phyloP scores from a whole-genome alignment of 2,329 filamentous ascomycete genomes.

The Chaetomiaceae sp. region DNA sequence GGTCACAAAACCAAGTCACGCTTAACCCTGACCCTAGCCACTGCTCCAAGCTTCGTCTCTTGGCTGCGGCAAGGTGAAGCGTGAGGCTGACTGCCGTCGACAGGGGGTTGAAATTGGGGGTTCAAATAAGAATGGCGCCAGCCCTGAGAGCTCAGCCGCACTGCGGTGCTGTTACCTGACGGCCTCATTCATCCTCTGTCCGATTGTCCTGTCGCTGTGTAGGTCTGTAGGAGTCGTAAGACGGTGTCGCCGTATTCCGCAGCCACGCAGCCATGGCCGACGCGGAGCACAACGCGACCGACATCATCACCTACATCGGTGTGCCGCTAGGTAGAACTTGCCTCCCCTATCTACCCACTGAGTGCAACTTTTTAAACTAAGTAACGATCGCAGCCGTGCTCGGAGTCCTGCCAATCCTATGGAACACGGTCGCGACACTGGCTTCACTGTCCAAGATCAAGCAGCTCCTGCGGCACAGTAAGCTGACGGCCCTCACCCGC shows the following conservation, averaged over 20 bases:
- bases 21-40: no score
- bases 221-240: no score
- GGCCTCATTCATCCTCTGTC: not conserved
- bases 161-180: not conserved
- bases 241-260: no score
- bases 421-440: slow-evolving; percentile 59
- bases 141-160: not conserved
- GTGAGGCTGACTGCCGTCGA: not conserved
- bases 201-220: no score
- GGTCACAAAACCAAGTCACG: no score
- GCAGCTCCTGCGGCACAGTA: slow-evolving; percentile 52
- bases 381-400: slow-evolving; percentile 27
- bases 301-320: slow-evolving; percentile 35
- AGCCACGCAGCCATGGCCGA: slow-evolving; percentile 4
- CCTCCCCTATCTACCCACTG: no score
- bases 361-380: not conserved
- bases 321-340: slow-evolving; percentile 31
- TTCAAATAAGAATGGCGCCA: not conserved
- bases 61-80: no score
- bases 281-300: slow-evolving; percentile 21
- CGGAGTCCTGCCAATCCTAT: slow-evolving; percentile 58
- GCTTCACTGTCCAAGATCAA: slow-evolving; percentile 57
- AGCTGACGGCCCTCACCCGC: slow-evolving; percentile 56
- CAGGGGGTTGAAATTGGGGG: not conserved
- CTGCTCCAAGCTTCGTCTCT: no score